Base-by-base conservation (phyloP, 2,329 filamentous ascomycete species). In the Exophiala mesophila region DNA sequence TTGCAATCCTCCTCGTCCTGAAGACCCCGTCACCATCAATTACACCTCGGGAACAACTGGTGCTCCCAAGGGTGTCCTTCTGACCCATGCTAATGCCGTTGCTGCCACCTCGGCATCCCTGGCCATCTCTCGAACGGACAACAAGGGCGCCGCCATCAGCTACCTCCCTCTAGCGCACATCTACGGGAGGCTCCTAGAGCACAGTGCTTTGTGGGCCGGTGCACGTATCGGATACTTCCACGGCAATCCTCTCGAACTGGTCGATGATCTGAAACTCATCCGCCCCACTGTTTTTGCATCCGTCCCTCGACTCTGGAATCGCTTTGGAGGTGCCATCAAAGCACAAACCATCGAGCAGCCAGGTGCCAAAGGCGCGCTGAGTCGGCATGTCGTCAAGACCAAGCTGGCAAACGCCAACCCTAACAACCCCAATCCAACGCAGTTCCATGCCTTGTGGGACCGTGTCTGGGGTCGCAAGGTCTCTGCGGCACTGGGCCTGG, bases 111-210 rank as follows among this genome's bases (percentile, higher is more conserved):
- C 81, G 28, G 74, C 84, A 31, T 72, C 80, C 9, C 69, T 74
- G 13, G 77, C 76, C 36, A 72, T 85, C 45, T 65, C 77, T 26
- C 59, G 62, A n/a, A 68, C 71, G 44, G 69, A 68, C 9, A 68
- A 71, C 9, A 71, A 78, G 42, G 85, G 92, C 54, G 68, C 82
- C 3, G 72, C 83, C 54, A 77, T 87, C 44, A 97, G 90, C 1
- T 98, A 97, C 66, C 76, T 98, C 38, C 92, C 92, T 0, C 70
- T 96, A 28, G 92, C 92, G 7, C 92, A 98, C 62, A 97, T 98
- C 57, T 96, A 87, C 63, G 85, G 89, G 52, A 83, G 92, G 41
- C 73, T 96, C 54, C 72, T 82, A 29, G 92, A 98, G 62, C 85
- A 94, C 62, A 71, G 73, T 3, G 77, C 79, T 10, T 71, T 96